Conservation (phyloP, 768 basidiomycete species). For the Panaeolus cyanescens region DNA sequence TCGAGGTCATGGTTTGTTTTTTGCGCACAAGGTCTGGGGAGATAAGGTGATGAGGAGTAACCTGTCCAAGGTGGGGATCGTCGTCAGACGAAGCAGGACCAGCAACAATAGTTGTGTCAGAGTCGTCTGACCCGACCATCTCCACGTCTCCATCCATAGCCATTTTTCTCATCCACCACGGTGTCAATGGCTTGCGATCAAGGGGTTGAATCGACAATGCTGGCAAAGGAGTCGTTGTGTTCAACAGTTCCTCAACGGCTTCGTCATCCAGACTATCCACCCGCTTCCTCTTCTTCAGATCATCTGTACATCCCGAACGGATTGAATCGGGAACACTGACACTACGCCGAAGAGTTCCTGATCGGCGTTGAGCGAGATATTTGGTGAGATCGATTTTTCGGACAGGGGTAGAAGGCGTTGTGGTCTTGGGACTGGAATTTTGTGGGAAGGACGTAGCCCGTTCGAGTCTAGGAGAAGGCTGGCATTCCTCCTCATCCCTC, state of each 20-base stretch:
- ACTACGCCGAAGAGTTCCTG: background rate
- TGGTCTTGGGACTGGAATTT: background rate
- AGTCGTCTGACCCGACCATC: slow-evolving; percentile 11
- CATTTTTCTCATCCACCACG: background rate
- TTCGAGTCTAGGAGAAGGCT: background rate
- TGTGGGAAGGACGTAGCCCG: background rate
- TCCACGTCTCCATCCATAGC: background rate
- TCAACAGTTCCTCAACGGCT: slow-evolving; percentile 31
- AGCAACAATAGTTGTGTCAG: slow-evolving; percentile 17
- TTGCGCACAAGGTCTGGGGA: slow-evolving; percentile 43
- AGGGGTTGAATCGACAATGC: slow-evolving; percentile 11
- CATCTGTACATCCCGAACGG: background rate
- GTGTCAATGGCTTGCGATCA: background rate
- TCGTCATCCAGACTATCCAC: slow-evolving; percentile 21
- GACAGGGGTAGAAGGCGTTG: background rate
- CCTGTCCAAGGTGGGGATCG: slow-evolving; percentile 62
- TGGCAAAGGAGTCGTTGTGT: slow-evolving; percentile 10
- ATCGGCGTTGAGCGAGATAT: background rate
- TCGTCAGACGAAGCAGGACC: slow-evolving; percentile 58
- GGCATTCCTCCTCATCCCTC: background rate
- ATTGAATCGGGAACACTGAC: slow-evolving; percentile 5
- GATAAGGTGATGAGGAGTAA: slow-evolving; percentile 68
- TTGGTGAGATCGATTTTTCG: background rate
- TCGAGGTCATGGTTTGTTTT: background rate
- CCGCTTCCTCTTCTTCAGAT: slow-evolving; percentile 20